Conservation (phyloP, 768 basidiomycete genomes). For the Psilocybe sp. region DNA sequence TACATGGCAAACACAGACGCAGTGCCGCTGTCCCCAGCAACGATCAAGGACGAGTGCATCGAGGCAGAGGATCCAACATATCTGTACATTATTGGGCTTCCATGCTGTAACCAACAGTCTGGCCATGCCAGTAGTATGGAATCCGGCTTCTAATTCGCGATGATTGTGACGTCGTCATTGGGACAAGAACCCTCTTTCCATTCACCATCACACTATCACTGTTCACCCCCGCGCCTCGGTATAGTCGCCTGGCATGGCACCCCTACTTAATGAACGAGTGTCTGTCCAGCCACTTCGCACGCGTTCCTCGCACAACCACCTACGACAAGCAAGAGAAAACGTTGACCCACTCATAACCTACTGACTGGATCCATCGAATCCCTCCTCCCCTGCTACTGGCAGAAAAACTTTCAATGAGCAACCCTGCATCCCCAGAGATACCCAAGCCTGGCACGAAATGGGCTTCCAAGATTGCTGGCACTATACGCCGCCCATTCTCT, state of each 20-base stretch:
- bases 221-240: conserved; percentile 34
- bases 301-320: conserved; percentile 8
- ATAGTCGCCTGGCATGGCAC: conserved; percentile 37
- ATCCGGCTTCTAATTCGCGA: conserved; percentile 8
- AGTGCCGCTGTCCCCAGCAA: no score
- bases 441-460: conserved; percentile 41
- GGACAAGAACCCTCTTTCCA: neutral
- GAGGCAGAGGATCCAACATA: no score
- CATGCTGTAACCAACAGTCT: neutral
- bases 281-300: conserved; percentile 14
- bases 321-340: conserved; percentile 7
- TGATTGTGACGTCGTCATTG: conserved; percentile 12
- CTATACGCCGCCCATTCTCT: conserved; percentile 41
- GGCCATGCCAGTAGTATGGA: neutral
- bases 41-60: no score
- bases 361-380: conserved; percentile 5
- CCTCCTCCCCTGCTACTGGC: conserved; percentile 2
- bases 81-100: no score
- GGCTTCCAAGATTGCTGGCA: conserved; percentile 52
- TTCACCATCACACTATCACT: conserved; percentile 1
- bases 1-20: no score
- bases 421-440: conserved; percentile 15
- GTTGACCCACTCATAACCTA: conserved; percentile 3
- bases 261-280: conserved; percentile 31
- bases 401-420: conserved; percentile 21